Evolutionary conservation across 2,329 filamentous ascomycete genomes (phyloP).

Genomic region (Achaetomium macrosporum): DNA sequence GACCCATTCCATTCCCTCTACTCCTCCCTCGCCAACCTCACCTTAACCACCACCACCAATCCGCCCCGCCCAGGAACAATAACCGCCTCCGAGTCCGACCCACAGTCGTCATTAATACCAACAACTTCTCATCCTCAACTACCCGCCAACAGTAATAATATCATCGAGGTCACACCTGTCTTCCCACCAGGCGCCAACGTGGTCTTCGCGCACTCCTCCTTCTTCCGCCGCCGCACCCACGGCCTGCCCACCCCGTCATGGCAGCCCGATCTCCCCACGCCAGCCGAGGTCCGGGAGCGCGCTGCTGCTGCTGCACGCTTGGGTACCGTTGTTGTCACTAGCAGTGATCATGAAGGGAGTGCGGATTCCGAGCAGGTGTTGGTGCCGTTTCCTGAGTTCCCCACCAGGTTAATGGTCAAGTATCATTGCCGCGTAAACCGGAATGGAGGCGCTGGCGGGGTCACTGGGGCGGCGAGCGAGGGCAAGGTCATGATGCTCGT

Average conservation of each 20-base stretch:
- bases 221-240: constrained; percentile 8
- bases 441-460: not conserved
- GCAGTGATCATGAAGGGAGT: not conserved
- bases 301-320: not conserved
- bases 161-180: constrained; percentile 10
- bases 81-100: not conserved
- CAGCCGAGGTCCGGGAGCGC: constrained; percentile 6
- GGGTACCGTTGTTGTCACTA: not conserved
- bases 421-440: constrained; percentile 2
- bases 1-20: constrained; percentile 19
- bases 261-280: constrained; percentile 12
- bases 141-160: not conserved
- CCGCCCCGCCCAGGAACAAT: not conserved
- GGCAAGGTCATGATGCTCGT: constrained; percentile 15
- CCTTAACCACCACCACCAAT: not conserved
- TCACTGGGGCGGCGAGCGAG: constrained; percentile 9
- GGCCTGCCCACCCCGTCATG: not conserved
- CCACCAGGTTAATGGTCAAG: constrained; percentile 9
- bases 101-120: too few species aligned
- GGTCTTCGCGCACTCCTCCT: constrained; percentile 21
- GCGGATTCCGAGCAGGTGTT: too few species aligned
- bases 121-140: not conserved
- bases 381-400: constrained; percentile 9
- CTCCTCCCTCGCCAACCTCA: constrained; percentile 7
- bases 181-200: constrained; percentile 22